Evolutionary conservation across 768 basidiomycete species (phyloP), one percentile per base, ranked within the genome.

Genomic region (Tubosaeta brunneosetosa): DNA sequence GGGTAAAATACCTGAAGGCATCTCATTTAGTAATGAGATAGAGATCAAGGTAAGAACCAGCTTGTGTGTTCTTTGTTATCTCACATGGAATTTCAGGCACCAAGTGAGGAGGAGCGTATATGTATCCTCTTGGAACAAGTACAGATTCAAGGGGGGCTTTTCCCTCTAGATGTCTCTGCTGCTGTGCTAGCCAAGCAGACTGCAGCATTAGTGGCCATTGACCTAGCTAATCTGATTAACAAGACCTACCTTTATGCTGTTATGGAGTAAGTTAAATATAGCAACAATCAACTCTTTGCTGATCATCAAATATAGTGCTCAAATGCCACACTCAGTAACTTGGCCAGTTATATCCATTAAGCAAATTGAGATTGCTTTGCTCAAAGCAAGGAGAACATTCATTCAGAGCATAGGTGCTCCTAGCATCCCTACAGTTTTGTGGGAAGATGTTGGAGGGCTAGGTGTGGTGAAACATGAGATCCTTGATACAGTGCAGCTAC

Each of bases 391-490:
- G 49, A 72, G 80, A 10, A 80, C 87, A 0, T 94, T 94, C 68
- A 88, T 91, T 8, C 91, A 94, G 65, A 91, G 81, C 63, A 95
- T 98, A 54, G 95, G 94, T n/a, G 92, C 93, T 25, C 97, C 97
- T 0, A 94, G 88, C 59, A 99, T 99, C 33, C 97, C 97, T 1
- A 87, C 79, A 56, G 94, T 99, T 1, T 80, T 87, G 0, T 99
- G 97, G 97, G 93, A 97, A 67, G 97, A 99, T 66, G 88, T 99
- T 12, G 97, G 97, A 26, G 97, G 97, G 4, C 73, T 99, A 11
- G 85, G 83, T 3, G 73, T 77, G 54, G 91, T 97, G 52, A 98
- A 97, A 66, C 70, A 81, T 34, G 95, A 97, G 60, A 97, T 99
- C 49, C 73, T 98, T 53, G 95, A 99, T 62, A 99, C 94, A 17